phyloP scores from a whole-genome alignment of 768 basidiomycete genomes.

The Coprinellus micaceus region DNA sequence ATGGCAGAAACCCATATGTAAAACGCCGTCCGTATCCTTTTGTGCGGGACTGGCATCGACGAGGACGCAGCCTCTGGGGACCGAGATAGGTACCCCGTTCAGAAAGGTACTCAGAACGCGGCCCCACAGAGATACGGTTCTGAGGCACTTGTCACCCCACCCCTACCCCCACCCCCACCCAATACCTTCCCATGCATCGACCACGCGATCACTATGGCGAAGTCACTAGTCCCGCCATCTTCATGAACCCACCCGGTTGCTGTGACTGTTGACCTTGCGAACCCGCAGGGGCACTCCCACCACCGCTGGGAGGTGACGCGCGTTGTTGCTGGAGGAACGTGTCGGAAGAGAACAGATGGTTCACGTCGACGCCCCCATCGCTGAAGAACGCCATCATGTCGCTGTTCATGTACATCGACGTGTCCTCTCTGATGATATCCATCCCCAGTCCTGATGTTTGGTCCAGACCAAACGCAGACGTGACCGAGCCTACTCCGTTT shows the following conservation, averaged over 20 bases:
- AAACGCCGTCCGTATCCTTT: no score
- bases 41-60: no score
- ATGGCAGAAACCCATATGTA: no score
- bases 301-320: slow-evolving; percentile 14
- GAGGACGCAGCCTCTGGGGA: no score
- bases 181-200: neutral
- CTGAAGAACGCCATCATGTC: slow-evolving; percentile 64
- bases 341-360: slow-evolving; percentile 27
- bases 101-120: no score
- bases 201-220: slow-evolving; percentile 29
- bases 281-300: slow-evolving; percentile 9
- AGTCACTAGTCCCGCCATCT: slow-evolving; percentile 32
- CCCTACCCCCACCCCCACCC: neutral
- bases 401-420: slow-evolving; percentile 52
- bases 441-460: slow-evolving; percentile 32
- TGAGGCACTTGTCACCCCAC: no score
- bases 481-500: slow-evolving; percentile 13
- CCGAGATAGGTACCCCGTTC: no score
- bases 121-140: no score
- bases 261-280: slow-evolving; percentile 6
- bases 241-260: slow-evolving; percentile 22
- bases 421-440: slow-evolving; percentile 46
- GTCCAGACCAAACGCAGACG: slow-evolving; percentile 32
- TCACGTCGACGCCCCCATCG: slow-evolving; percentile 42
- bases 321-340: slow-evolving; percentile 13